Evolutionary conservation across 1,284 basidiomycete genomes (phyloP), one percentile per base, ranked within the genome.

Genomic region (Puccinia coronata): DNA sequence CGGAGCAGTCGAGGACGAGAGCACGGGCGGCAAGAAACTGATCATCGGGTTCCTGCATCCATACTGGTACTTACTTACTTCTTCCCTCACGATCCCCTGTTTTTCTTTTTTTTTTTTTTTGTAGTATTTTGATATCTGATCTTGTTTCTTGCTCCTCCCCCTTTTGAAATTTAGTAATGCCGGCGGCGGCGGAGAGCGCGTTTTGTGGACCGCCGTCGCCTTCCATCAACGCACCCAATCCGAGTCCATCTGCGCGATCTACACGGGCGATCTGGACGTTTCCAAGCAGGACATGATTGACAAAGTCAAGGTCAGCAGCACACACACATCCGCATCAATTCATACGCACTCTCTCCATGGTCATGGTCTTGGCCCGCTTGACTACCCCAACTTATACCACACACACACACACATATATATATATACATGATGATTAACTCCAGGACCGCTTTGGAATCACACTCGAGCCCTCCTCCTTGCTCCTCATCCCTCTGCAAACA

Each of bases 141-240:
- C n/a, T n/a, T n/a, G n/a, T n/a, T n/a, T n/a, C n/a, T n/a, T n/a
- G n/a, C n/a, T n/a, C n/a, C n/a, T n/a, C n/a, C n/a, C n/a, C n/a
- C n/a, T n/a, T n/a, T n/a, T n/a, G n/a, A n/a, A n/a, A n/a, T n/a
- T 36, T 84, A 97, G 95, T 86, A 97, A 99, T 88, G 95, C 96
- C 31, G 96, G 96, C 0, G 96, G 96, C 16, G 97, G 97, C 18
- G 97, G 97, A 0, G 96, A 99, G 87, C 90, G 96, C 0, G 96
- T 99, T 0, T 88, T 99, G 0, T 99, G 95, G 95, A 92, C 93
- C 0, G 96, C 95, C 0, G 90, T 99, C 28, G 89, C 91, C 0
- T 89, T 91, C 83, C 88, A 95, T 43, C 96, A 98, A 84, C 88
- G 89, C 18, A 88, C 89, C n/a, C 89, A 94, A 80, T 90, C 90